Percentiles rank a stretch among this genome's conserved stretches.
Evolutionary conservation across 2,329 filamentous ascomycete species (phyloP).

Genomic region (Parastagonospora nodorum): DNA sequence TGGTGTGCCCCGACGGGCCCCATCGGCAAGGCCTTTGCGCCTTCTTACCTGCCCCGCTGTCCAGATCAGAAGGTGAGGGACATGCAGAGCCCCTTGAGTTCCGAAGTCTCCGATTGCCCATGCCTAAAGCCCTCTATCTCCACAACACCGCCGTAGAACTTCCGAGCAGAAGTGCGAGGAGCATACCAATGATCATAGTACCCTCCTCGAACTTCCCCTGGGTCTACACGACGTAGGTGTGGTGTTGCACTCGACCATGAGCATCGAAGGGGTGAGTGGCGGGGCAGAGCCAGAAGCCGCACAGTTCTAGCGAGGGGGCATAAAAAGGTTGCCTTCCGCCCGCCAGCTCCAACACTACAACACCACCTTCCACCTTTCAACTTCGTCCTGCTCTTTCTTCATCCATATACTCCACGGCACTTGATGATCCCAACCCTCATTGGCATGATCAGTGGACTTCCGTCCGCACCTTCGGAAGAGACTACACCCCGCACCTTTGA

Average conservation of each 20-base stretch:
- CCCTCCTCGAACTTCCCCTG: conserved; percentile 9
- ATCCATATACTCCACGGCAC: background rate
- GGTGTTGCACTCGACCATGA: conserved; percentile 1
- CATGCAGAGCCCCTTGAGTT: background rate
- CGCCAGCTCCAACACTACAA: conserved; percentile 9
- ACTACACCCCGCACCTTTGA: no score
- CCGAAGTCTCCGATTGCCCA: background rate
- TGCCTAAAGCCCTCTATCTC: background rate
- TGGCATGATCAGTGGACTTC: no score
- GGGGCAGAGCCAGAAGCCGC: background rate
- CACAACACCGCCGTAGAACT: background rate
- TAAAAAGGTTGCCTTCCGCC: conserved; percentile 5
- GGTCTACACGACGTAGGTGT: conserved; percentile 3
- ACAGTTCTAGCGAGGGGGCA: conserved; percentile 3
- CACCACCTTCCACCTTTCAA: conserved; percentile 6
- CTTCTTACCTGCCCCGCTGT: background rate
- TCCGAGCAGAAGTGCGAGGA: background rate
- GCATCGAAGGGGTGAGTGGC: conserved; percentile 6
- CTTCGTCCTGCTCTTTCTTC: background rate
- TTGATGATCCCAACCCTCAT: background rate
- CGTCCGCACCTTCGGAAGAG: no score
- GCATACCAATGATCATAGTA: conserved; percentile 2
- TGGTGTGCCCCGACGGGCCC: background rate
- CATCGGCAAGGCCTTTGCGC: background rate
- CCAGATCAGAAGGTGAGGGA: conserved; percentile 1